Evolutionary conservation across 495 filamentous ascomycete genomes (phyloP), one percentile per base, ranked within the genome.

Genomic region (Halenospora varia): DNA sequence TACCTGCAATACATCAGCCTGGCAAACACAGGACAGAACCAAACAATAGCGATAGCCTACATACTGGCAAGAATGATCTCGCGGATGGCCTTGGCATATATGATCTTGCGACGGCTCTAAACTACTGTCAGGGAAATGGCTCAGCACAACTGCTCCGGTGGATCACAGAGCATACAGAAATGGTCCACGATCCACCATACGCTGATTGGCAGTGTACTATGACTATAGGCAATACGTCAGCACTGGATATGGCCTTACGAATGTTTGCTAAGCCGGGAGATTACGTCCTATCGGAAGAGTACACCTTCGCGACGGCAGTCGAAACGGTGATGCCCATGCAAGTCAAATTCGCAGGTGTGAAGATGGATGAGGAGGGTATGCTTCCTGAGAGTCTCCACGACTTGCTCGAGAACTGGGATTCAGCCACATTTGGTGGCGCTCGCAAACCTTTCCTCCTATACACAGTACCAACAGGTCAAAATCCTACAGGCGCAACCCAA

Each of bases 81-180:
- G 71, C 78, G 10, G 74, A 85, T 22, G 86, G 80, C 19, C 84
- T 79, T 51, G 80, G 83, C 56, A 66, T 81, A 19, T 91, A 82
- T 65, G 82, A 80, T 75, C 47, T 51, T 65, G 74, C 57, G 3
- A 60, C 68, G 39, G 57, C 61, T 1, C 44, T 65, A 11, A 97
- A 97, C 72, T 98, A 98, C 70, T 88, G 86, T 3, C 89, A 96
- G 70, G 86, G 90, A 15, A 82, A 82, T 15, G 94, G 94, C 23
- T 81, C 90, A 25, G 88, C 92, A 1, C 94, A 96, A 72, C 67
- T 98, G 63, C 75, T 95, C 25, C 81, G 94, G 29, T 98, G 88
- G 67, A 77, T 96, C 41, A 95, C 90, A 0, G 94, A 97, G 73
- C 94, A 98, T 71, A 95, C 91, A 0, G 94, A 94, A 72, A 77